phyloP scores from a whole-genome alignment of 2,329 filamentous ascomycete genomes.

The Drechslerella coelobrocha region DNA sequence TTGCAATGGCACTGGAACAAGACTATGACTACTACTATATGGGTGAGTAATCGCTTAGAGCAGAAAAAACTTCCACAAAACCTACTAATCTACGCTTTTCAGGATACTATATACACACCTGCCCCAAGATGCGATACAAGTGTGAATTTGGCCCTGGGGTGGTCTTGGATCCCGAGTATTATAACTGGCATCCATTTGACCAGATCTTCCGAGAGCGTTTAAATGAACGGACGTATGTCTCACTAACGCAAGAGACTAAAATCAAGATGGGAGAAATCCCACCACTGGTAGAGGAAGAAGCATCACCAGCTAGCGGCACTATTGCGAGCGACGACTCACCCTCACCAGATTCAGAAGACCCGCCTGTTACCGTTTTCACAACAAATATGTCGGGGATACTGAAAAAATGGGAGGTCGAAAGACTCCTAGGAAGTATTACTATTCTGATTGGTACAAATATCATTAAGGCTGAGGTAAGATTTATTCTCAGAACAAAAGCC shows the following conservation, averaged over 20 bases:
- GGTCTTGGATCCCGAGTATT: conserved; percentile 72
- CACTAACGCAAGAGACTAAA: conserved; percentile 50
- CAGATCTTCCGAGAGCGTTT: conserved; percentile 63
- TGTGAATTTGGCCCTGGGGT: conserved; percentile 77
- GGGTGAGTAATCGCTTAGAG: no score
- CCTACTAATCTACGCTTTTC: no score
- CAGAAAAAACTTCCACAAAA: no score
- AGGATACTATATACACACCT: conserved; percentile 83
- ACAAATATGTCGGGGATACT: conserved; percentile 33
- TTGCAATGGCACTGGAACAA: conserved; percentile 71
- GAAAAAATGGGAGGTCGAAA: conserved; percentile 17
- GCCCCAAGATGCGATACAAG: conserved; percentile 85
- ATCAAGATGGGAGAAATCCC: conserved; percentile 57
- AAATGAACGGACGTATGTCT: conserved; percentile 66
- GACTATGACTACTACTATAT: conserved; percentile 80
- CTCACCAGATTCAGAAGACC: not conserved
- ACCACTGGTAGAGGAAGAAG: conserved; percentile 54
- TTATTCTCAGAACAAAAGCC: not conserved
- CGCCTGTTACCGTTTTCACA: conserved; percentile 24
- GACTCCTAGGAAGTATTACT: conserved; percentile 1
- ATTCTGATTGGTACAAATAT: conserved; percentile 48
- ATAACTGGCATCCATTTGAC: conserved; percentile 69
- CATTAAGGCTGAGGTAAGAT: conserved; percentile 56
- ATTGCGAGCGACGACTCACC: conserved; percentile 7
- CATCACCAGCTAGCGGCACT: conserved; percentile 50